These are phyloP conservation scores for Lachancea dasiensis DNA, from an alignment of 805 yeast species.

Conservation along the genomic window DNA sequence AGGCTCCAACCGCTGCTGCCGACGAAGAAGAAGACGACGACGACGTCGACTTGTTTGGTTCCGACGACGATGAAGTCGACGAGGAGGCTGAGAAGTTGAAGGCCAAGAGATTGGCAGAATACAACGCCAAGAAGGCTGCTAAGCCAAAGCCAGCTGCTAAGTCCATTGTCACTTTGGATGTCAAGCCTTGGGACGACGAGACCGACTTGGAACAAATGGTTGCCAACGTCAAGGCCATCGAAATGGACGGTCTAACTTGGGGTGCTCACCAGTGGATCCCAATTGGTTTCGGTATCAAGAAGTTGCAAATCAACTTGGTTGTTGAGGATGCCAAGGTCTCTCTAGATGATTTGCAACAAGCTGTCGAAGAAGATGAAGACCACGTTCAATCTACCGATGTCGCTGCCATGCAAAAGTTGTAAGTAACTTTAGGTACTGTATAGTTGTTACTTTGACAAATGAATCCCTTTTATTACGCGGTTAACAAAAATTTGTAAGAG, in stretches of 20 bases:
- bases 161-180: conserved; percentile 93
- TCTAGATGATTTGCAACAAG: conserved; percentile 76
- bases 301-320: conserved; percentile 97
- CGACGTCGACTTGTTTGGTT: conserved; percentile 91
- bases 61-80: conserved; percentile 81
- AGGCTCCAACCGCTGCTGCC: conserved; percentile 52
- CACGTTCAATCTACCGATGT: conserved; percentile 98
- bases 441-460: not conserved
- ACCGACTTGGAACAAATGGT: conserved; percentile 87
- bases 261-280: conserved; percentile 96
- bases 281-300: conserved; percentile 99
- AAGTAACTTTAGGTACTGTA: conserved; percentile 33
- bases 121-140: conserved; percentile 95
- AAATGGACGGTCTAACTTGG: conserved; percentile 93
- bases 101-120: conserved; percentile 96
- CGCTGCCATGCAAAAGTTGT: conserved; percentile 97
- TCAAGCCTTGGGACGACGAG: conserved; percentile 99
- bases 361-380: conserved; percentile 88
- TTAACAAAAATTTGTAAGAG: too few relatives aligned
- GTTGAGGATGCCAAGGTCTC: conserved; percentile 97
- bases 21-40: conserved; percentile 73
- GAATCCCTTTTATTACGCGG: not conserved
- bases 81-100: conserved; percentile 96
- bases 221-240: conserved; percentile 78
- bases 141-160: conserved; percentile 98